phyloP scores from a whole-genome alignment of 345 rosid genomes.

The Brassica cretica region DNA sequence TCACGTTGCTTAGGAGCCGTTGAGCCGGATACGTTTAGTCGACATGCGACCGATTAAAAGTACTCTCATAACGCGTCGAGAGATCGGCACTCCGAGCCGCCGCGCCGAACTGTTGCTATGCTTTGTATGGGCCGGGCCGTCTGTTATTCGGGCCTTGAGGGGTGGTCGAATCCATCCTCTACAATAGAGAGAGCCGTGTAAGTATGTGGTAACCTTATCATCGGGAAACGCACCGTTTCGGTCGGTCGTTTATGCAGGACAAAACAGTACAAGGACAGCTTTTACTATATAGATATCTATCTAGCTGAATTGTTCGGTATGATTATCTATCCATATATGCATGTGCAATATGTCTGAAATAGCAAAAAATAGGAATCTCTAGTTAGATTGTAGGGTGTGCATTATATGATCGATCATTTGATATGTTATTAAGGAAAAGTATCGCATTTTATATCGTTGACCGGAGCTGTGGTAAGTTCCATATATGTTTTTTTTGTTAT shows the following conservation, averaged over 20 bases:
- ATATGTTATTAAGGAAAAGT: background rate
- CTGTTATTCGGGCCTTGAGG: too few relatives aligned
- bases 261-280: constrained; percentile 13
- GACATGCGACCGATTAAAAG: too few relatives aligned
- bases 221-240: constrained; percentile 31
- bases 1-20: too few relatives aligned
- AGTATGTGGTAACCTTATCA: constrained; percentile 27
- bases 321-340: background rate
- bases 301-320: background rate
- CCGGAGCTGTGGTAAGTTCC: background rate
- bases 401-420: background rate
- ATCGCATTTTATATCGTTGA: constrained; percentile 3
- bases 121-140: too few relatives aligned
- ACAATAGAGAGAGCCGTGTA: constrained; percentile 26
- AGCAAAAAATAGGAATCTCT: constrained; percentile 4
- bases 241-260: constrained; percentile 30
- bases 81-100: too few relatives aligned
- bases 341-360: constrained; percentile 17
- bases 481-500: background rate
- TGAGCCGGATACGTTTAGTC: too few relatives aligned
- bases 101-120: too few relatives aligned
- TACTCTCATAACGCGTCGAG: too few relatives aligned
- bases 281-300: background rate
- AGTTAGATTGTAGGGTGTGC: background rate
- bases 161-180: too few relatives aligned